Base-by-base conservation (phyloP, 805 yeast species). In the Zygoascus bituminiphila region DNA sequence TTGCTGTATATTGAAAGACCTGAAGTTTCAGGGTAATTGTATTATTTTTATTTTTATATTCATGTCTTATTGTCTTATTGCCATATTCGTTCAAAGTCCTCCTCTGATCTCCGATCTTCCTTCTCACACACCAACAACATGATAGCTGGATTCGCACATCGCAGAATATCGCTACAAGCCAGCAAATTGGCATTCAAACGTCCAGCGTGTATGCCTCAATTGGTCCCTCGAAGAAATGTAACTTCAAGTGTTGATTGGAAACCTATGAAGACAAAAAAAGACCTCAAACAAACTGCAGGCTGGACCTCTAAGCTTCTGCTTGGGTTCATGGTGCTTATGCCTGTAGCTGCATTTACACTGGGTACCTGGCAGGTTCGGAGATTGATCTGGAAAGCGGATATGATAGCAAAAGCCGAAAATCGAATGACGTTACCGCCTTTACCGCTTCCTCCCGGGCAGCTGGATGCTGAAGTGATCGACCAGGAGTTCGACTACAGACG, bases 341-440 rank as follows among this genome's bases (percentile, higher is more conserved):
- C 98, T 0, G 73, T 88, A 1, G 74, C 88, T 2, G 79, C 96
- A 9, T 85, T 91, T 62, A 82, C 81, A 42, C 69, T 93, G 40
- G 98, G 98, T 1, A 77, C 88, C 48, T 93, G 98, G 98, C 98
- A 93, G 68, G 79, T 86, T 42, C 72, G 78, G 57, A 73, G 98
- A 54, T 68, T 93, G 44, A 73, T 77, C 51, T 93, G 98, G 98
- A 93, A 93, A 64, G 84, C 81, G 21, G 77, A 81, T 52, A 72
- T 93, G 52, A 84, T 93, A 52, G 82, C 94, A 2, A 75, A 77
- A 19, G 81, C 91, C 59, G 97, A 93, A 63, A 88, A 86, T 58
- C 71, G 89, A 54, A 68, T 93, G 56, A 80, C 89, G 0, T 76
- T 77, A 49, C 80, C 81, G 2, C 84, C 96, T 0, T 68, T 82